These are phyloP conservation scores for Melanopsichium pennsylvanicum DNA, from an alignment of 1,284 basidiomycete genomes.

Conservation along the genomic window DNA sequence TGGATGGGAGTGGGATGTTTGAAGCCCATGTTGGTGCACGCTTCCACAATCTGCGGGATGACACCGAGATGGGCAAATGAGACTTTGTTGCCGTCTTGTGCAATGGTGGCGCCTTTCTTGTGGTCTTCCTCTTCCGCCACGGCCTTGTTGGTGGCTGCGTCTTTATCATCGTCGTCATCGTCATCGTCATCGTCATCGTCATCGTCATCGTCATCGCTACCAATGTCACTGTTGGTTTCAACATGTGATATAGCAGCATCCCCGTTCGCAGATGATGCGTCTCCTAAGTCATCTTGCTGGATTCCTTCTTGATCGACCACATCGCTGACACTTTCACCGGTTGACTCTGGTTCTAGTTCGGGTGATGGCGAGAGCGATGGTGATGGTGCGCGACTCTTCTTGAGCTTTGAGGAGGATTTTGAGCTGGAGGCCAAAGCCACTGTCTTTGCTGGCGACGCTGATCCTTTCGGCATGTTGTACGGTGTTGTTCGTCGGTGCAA, in stretches of 20 bases:
- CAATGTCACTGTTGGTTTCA: slow-evolving; percentile 1
- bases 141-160: too few relatives aligned
- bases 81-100: slow-evolving; percentile 27
- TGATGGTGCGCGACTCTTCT: slow-evolving; percentile 10
- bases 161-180: slow-evolving; percentile 3
- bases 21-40: slow-evolving; percentile 83
- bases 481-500: background rate
- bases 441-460: slow-evolving; percentile 13
- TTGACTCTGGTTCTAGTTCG: background rate
- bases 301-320: slow-evolving; percentile 11
- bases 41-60: slow-evolving; percentile 86
- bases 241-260: too few relatives aligned
- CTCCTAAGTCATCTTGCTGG: slow-evolving; percentile 5
- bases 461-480: slow-evolving; percentile 15
- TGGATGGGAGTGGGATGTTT: slow-evolving; percentile 93
- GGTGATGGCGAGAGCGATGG: too few relatives aligned
- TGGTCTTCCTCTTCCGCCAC: slow-evolving; percentile 21
- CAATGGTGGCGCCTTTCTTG: slow-evolving; percentile 24
- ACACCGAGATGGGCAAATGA: slow-evolving; percentile 77
- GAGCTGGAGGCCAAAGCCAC: slow-evolving; percentile 8
- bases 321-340: slow-evolving; percentile 1
- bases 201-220: slow-evolving; percentile 7
- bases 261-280: background rate
- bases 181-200: slow-evolving; percentile 1
- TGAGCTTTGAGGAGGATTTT: slow-evolving; percentile 3